These are phyloP conservation scores for Clitoria ternatea DNA, from an alignment of 306 rosid genomes.

Conservation along the genomic window DNA sequence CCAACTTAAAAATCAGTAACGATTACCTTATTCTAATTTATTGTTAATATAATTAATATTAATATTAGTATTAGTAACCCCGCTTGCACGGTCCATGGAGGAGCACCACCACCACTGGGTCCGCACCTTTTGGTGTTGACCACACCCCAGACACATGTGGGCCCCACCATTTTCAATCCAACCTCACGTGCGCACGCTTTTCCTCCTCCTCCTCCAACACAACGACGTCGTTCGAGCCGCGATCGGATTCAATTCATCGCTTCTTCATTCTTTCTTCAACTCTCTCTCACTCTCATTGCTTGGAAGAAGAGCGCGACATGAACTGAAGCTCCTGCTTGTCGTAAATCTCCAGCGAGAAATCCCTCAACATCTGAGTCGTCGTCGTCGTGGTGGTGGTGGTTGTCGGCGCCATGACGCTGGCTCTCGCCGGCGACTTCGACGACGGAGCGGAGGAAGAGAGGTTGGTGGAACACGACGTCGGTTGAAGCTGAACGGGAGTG, in stretches of 20 bases:
- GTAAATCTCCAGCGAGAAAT: constrained; percentile 66
- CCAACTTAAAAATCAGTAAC: constrained; percentile 4
- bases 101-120: constrained; percentile 18
- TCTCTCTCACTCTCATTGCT: constrained; percentile 48
- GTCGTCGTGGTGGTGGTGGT: not conserved
- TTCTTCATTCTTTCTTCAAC: not conserved
- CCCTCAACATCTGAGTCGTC: constrained; percentile 49
- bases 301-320: constrained; percentile 50
- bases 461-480: not conserved
- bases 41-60: too few relatives aligned
- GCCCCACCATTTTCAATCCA: constrained; percentile 40
- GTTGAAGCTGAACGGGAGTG: constrained; percentile 32
- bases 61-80: too few relatives aligned
- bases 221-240: constrained; percentile 18
- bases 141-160: constrained; percentile 35
- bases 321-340: constrained; percentile 72
- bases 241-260: not conserved
- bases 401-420: constrained; percentile 29
- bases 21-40: not conserved
- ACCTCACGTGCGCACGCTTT: constrained; percentile 58
- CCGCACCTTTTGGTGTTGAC: constrained; percentile 31
- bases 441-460: constrained; percentile 18
- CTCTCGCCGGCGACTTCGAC: constrained; percentile 29
- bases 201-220: not conserved
- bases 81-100: constrained; percentile 34